A percentile compares a stretch with the other conserved stretches of the same genome.
Conservation (phyloP, 2,329 filamentous ascomycete genomes). For the Diaporthe capsici region DNA sequence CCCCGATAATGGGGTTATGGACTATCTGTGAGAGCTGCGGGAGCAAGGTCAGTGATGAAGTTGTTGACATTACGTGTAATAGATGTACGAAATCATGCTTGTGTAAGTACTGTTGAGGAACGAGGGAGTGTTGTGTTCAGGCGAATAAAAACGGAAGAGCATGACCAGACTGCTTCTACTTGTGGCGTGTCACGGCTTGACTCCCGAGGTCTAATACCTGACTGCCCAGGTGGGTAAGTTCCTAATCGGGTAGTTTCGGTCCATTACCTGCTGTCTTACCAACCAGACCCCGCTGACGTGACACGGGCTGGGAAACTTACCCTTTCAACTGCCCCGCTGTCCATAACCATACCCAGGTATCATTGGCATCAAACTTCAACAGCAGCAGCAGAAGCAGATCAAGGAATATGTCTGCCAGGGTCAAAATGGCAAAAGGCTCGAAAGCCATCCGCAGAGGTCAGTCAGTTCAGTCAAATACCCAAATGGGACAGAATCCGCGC, state of each 20-base stretch:
- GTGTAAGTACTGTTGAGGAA: neutral
- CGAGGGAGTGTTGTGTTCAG: neutral
- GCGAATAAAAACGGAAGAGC: neutral
- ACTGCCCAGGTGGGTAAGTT: neutral
- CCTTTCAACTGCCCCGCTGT: neutral
- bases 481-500: neutral
- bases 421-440: neutral
- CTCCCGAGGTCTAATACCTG: neutral
- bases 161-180: neutral
- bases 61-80: neutral
- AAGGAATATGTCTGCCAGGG: neutral
- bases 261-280: neutral
- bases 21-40: neutral
- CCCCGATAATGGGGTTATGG: neutral
- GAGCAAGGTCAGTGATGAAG: neutral
- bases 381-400: neutral
- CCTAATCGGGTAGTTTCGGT: constrained; percentile 9
- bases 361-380: neutral
- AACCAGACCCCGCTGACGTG: neutral
- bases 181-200: neutral
- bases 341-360: neutral
- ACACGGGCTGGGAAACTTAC: constrained; percentile 1
- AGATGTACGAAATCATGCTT: neutral
- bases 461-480: neutral
- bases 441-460: constrained; percentile 20